These are phyloP conservation scores for Porogramme epimiltina DNA, from an alignment of 1,284 basidiomycete species.

Conservation along the genomic window DNA sequence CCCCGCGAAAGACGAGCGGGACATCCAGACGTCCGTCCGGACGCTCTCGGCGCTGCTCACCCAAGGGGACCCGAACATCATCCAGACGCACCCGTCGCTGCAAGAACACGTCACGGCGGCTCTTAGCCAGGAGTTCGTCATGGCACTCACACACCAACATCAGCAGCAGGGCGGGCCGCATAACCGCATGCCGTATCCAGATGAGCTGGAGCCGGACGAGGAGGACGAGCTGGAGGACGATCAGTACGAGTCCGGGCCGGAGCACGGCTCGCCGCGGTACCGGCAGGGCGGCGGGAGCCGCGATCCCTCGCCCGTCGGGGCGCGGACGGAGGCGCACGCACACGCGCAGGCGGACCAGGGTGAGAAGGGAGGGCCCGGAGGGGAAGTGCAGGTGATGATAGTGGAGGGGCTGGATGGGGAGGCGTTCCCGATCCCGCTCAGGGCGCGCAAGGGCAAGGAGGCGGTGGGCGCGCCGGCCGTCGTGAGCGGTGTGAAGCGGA, in stretches of 20 bases:
- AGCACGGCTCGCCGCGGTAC: conserved; percentile 19
- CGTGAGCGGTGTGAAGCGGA: conserved; percentile 58
- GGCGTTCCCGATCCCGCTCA: conserved; percentile 69
- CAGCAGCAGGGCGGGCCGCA: background rate
- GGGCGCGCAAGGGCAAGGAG: conserved; percentile 61
- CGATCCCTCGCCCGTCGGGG: conserved; percentile 6
- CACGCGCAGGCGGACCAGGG: background rate
- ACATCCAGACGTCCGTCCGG: conserved; percentile 68
- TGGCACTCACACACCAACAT: conserved; percentile 60
- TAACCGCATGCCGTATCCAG: conserved; percentile 6
- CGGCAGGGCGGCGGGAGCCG: conserved; percentile 17
- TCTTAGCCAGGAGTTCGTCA: conserved; percentile 74
- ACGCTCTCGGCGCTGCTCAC: conserved; percentile 67
- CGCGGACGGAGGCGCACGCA: background rate
- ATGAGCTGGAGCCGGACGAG: conserved; percentile 15
- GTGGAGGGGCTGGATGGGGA: conserved; percentile 23
- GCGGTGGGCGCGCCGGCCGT: conserved; percentile 29
- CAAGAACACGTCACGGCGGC: conserved; percentile 61
- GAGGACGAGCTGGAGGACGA: conserved; percentile 47
- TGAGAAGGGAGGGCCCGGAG: conserved; percentile 8
- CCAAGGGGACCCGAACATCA: conserved; percentile 34
- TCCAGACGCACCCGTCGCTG: conserved; percentile 39
- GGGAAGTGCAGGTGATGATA: conserved; percentile 22
- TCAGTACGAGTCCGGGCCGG: conserved; percentile 27
- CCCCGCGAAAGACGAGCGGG: conserved; percentile 43